Conservation (phyloP, 1,284 basidiomycete species). For the Vanrija humicola region DNA sequence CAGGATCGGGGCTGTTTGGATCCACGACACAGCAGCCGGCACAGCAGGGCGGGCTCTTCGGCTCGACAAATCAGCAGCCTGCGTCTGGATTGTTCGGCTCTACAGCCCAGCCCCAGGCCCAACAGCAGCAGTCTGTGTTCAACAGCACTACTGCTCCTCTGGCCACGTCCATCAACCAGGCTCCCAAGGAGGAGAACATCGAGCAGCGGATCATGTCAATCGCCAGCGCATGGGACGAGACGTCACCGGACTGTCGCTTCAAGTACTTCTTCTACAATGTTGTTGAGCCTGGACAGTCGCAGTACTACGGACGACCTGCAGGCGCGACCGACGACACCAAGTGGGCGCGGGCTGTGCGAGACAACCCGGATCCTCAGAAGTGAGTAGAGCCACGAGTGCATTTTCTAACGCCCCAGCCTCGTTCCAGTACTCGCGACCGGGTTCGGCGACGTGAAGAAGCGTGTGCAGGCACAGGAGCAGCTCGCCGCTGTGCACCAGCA, state of each 20-base stretch:
- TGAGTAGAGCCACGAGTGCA: slow-evolving; percentile 46
- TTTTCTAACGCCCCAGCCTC: slow-evolving; percentile 54
- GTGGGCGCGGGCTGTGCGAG: slow-evolving; percentile 74
- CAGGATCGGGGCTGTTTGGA: neutral
- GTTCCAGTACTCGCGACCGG: slow-evolving; percentile 78
- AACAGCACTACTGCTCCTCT: no score
- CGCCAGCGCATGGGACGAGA: slow-evolving; percentile 67
- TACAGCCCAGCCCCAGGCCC: slow-evolving; percentile 53
- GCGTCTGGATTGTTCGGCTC: slow-evolving; percentile 41
- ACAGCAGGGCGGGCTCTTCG: slow-evolving; percentile 46
- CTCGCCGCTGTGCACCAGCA: slow-evolving; percentile 68
- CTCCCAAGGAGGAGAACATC: slow-evolving; percentile 49
- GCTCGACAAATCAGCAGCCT: slow-evolving; percentile 31
- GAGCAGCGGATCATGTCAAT: slow-evolving; percentile 64
- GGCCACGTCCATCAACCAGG: neutral
- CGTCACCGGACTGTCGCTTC: slow-evolving; percentile 69
- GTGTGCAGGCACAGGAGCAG: slow-evolving; percentile 71
- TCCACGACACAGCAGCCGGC: slow-evolving; percentile 5
- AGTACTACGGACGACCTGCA: slow-evolving; percentile 66
- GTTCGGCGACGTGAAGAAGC: slow-evolving; percentile 74
- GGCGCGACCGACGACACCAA: slow-evolving; percentile 69
- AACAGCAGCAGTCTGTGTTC: slow-evolving; percentile 7
- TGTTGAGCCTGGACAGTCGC: slow-evolving; percentile 68
- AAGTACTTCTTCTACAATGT: slow-evolving; percentile 86
- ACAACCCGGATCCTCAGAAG: slow-evolving; percentile 79